phyloP scores from a whole-genome alignment of 2,329 filamentous ascomycete genomes.

The Chaetomiaceae sp. region DNA sequence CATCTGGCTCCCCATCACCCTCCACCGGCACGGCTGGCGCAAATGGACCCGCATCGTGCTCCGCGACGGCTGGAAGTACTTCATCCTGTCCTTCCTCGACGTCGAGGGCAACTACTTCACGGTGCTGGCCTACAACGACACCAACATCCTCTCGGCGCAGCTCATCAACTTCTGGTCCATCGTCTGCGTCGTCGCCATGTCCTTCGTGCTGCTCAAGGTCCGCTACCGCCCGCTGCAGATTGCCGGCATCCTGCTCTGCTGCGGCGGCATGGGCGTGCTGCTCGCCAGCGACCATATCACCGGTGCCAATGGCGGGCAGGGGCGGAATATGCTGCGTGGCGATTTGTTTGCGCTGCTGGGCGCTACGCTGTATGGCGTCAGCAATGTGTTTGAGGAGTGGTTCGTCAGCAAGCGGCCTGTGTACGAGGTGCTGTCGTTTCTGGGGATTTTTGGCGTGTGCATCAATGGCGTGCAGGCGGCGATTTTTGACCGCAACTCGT shows the following conservation, averaged over 20 bases:
- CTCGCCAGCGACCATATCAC: slow-evolving; percentile 84
- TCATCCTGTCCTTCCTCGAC: slow-evolving; percentile 88
- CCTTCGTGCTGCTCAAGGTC: slow-evolving; percentile 75
- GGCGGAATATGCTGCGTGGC: slow-evolving; percentile 74
- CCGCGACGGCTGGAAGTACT: slow-evolving; percentile 85
- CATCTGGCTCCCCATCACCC: slow-evolving; percentile 74
- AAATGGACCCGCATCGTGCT: slow-evolving; percentile 60
- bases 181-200: slow-evolving; percentile 81
- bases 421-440: slow-evolving; percentile 89
- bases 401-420: slow-evolving; percentile 80
- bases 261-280: slow-evolving; percentile 83
- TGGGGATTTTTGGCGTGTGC: slow-evolving; percentile 80
- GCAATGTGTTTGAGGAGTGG: slow-evolving; percentile 92
- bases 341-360: slow-evolving; percentile 88
- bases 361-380: slow-evolving; percentile 84
- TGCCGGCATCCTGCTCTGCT: slow-evolving; percentile 80
- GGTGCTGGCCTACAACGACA: slow-evolving; percentile 88
- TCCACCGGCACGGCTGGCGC: slow-evolving; percentile 73
- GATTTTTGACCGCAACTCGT: slow-evolving; percentile 81
- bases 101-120: slow-evolving; percentile 98
- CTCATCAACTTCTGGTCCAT: slow-evolving; percentile 99
- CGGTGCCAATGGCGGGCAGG: slow-evolving; percentile 62
- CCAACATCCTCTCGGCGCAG: slow-evolving; percentile 87
- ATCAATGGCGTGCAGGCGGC: slow-evolving; percentile 89
- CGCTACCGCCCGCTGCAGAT: slow-evolving; percentile 88